A percentile compares a stretch with the other conserved stretches of the same genome.
These are phyloP conservation scores for Moesziomyces parantarcticus DNA, from an alignment of 1,284 basidiomycete species.

Conservation along the genomic window DNA sequence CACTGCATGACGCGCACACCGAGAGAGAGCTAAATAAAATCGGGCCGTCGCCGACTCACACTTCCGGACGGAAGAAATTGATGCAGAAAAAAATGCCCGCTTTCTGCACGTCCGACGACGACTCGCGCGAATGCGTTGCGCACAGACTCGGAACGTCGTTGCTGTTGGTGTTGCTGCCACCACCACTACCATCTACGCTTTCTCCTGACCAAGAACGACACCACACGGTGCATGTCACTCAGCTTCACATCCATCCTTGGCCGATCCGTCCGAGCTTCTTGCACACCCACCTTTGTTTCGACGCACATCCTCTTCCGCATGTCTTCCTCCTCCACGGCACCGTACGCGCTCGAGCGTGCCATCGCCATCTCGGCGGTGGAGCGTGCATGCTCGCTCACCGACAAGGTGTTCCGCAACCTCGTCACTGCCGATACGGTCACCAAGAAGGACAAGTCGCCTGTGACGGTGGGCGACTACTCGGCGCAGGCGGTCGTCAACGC, in stretches of 20 bases:
- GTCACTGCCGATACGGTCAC: conserved; percentile 85
- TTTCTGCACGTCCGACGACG: too few species aligned
- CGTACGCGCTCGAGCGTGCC: conserved; percentile 73
- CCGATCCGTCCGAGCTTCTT: conserved; percentile 13
- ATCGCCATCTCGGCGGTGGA: conserved; percentile 90
- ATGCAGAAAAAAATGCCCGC: too few species aligned
- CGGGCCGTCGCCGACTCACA: too few species aligned
- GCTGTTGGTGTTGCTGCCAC: too few species aligned
- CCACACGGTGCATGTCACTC: conserved; percentile 18
- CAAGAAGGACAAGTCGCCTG: conserved; percentile 94
- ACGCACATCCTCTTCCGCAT: conserved; percentile 15
- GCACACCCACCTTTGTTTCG: not conserved
- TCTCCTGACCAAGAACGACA: too few species aligned
- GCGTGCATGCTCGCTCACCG: conserved; percentile 79
- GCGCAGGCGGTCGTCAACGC: conserved; percentile 65
- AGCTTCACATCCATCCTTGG: not conserved
- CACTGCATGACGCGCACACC: too few species aligned
- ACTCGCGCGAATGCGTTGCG: too few species aligned
- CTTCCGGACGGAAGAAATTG: too few species aligned
- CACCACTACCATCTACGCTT: too few species aligned
- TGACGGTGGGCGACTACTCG: conserved; percentile 75
- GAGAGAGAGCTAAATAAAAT: too few species aligned
- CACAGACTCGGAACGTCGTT: too few species aligned
- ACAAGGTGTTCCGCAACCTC: conserved; percentile 86
- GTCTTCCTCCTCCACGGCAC: conserved; percentile 29